Base-by-base conservation (phyloP, 805 yeast genomes). In the Zygotorulaspora danielsina region DNA sequence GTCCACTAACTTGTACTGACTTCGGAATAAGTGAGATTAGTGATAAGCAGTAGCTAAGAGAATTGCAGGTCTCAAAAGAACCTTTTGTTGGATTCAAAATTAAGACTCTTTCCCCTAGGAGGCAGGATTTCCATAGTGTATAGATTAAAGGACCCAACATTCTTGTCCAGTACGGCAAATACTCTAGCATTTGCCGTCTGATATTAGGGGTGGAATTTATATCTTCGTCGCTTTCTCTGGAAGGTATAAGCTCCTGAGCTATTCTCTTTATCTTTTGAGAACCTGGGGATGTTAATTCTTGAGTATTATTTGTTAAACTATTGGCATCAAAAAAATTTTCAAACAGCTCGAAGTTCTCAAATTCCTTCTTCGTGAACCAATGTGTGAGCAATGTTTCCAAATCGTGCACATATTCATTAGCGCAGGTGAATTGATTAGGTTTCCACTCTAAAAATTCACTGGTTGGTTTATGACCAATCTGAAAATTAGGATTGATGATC, bases 401-500 rank as follows among this genome's bases (percentile, higher is more conserved):
- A 30, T 48, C 52, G 10, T 32, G 37, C 6, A 48, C 40, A 31
- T 57, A 54, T 20, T 49, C 46, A 15, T 48, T 46, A 10, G 54
- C 49, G 29, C 50, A 39, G 24, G 42, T 44, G 26, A 48, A 45
- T 31, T 39, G 47, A 27, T 43, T 42, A 5, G 50, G 46, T 11
- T 42, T 43, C 53, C 53, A 49, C 15, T 48, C 49, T 21, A 36
- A 36, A 20, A 27, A 29, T 25, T 39, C 29, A 11, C 36, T 24
- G 22, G 19, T 36, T 16, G 44, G 19, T 5, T 36, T 36, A 16
- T 41, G 44, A 13, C 32, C 27, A 19, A 29, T 30, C 19, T 41
- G 36, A 32, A 37, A 41, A 19, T 36, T 51, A 7, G 73, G 74
- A 42, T 77, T 78, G 12, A 76, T 65, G 15, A 81, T 59, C 1